Conservation (phyloP, 2,329 filamentous ascomycete species). For the Alternaria ethzedia region DNA sequence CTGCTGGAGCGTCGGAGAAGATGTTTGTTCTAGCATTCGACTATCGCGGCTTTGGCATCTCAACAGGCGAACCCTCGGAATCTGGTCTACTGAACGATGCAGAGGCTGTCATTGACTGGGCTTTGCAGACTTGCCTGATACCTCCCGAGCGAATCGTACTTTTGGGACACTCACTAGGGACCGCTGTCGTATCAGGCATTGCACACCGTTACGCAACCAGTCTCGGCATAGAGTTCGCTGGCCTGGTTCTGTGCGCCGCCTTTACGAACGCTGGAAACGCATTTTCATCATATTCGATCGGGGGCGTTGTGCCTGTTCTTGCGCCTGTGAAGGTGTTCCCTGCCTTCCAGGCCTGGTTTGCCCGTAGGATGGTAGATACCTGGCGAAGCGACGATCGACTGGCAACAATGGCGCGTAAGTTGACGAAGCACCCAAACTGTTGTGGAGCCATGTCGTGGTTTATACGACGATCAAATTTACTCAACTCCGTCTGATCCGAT, state of each 20-base stretch:
- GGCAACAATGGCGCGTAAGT: constrained; percentile 57
- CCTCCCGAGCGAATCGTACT: constrained; percentile 77
- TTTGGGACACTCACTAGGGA: constrained; percentile 86
- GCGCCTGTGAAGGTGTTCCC: constrained; percentile 74
- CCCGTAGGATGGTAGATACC: constrained; percentile 72
- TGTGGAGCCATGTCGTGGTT: neutral
- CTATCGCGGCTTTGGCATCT: constrained; percentile 87
- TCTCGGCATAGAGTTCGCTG: constrained; percentile 71
- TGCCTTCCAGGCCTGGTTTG: constrained; percentile 67
- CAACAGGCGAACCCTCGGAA: constrained; percentile 80
- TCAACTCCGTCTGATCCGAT: neutral
- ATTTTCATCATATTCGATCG: constrained; percentile 77
- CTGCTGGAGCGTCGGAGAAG: constrained; percentile 63
- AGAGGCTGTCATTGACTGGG: constrained; percentile 75
- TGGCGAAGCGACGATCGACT: constrained; percentile 78
- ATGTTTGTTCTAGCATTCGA: constrained; percentile 81
- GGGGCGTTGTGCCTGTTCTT: constrained; percentile 76
- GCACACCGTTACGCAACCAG: constrained; percentile 70
- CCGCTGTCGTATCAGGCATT: constrained; percentile 78
- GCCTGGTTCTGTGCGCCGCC: constrained; percentile 77
- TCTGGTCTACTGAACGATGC: constrained; percentile 81
- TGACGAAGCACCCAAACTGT: neutral
- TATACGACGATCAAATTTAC: neutral
- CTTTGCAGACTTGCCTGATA: constrained; percentile 69
- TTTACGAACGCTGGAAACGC: constrained; percentile 79